A percentile compares a stretch with the other conserved stretches of the same genome.
These are phyloP conservation scores for Grammothele lineata DNA, from an alignment of 768 basidiomycete genomes.

Conservation along the genomic window DNA sequence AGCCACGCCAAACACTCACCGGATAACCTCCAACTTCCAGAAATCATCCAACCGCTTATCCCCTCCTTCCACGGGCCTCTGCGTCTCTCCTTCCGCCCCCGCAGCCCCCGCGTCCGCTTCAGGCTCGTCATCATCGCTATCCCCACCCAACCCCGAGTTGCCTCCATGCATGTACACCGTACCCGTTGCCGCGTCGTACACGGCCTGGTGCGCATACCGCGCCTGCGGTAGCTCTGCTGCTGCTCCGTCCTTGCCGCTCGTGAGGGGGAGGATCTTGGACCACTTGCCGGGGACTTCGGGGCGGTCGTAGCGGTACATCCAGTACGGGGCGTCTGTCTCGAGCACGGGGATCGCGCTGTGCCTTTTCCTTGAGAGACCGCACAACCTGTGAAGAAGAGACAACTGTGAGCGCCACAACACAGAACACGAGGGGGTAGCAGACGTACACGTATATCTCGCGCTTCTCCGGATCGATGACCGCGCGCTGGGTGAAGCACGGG, in stretches of 20 bases:
- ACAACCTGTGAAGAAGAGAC: slow-evolving; percentile 61
- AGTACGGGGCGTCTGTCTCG: slow-evolving; percentile 50
- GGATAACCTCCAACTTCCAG: slow-evolving; percentile 51
- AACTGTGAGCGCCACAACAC: not conserved
- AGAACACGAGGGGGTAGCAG: not conserved
- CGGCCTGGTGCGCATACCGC: slow-evolving; percentile 76
- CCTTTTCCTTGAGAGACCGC: slow-evolving; percentile 49
- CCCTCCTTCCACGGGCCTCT: slow-evolving; percentile 11
- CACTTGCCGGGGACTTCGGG: slow-evolving; percentile 56
- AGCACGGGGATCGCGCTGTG: slow-evolving; percentile 37
- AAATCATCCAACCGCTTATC: slow-evolving; percentile 61
- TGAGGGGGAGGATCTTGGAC: slow-evolving; percentile 49
- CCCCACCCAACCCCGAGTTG: slow-evolving; percentile 48
- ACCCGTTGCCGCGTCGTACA: slow-evolving; percentile 57
- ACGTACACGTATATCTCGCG: slow-evolving; percentile 74
- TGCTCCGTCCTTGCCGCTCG: not conserved
- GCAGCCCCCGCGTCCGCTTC: slow-evolving; percentile 43
- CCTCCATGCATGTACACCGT: slow-evolving; percentile 73
- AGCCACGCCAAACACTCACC: too few species aligned
- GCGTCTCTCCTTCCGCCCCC: slow-evolving; percentile 14
- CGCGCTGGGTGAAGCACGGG: slow-evolving; percentile 70
- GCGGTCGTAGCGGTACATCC: slow-evolving; percentile 61
- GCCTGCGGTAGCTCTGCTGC: slow-evolving; percentile 54
- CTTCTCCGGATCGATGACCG: slow-evolving; percentile 57
- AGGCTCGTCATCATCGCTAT: slow-evolving; percentile 12